These are phyloP conservation scores for Agarophyton chilense DNA, from an alignment of 23 red algal genomes.

Conservation along the genomic window DNA sequence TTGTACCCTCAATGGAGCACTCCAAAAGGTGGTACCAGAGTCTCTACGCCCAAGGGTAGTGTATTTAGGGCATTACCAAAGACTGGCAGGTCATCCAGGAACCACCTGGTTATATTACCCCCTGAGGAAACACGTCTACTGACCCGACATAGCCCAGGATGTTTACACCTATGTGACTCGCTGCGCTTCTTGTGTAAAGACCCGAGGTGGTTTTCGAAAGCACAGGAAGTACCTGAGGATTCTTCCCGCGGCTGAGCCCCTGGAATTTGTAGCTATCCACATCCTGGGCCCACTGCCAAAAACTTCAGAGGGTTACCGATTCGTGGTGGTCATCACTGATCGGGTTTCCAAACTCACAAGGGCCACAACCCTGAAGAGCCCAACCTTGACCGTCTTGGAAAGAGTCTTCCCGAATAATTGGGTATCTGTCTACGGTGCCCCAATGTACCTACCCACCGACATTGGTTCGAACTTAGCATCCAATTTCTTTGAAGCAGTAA, in stretches of 20 bases:
- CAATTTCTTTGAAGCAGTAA: no score
- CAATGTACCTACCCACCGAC: no score
- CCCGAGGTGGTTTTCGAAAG: no score
- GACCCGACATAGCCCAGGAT: background rate
- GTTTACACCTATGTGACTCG: background rate
- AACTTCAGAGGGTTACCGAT: background rate
- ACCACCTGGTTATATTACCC: background rate
- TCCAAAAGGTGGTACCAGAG: no score
- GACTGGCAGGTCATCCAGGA: constrained; percentile 3
- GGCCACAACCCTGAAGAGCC: background rate
- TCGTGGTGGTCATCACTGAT: constrained; percentile 39
- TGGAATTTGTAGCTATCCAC: constrained; percentile 36
- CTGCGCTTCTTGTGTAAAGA: no score
- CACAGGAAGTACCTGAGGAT: constrained; percentile 34
- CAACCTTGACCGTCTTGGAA: background rate
- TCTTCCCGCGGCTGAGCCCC: background rate
- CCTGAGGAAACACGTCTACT: constrained; percentile 30
- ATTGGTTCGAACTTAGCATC: no score
- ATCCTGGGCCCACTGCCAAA: no score
- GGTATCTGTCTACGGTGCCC: constrained; percentile 22
- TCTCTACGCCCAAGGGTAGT: no score
- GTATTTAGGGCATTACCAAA: background rate
- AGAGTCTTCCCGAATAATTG: constrained; percentile 6
- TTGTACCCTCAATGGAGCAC: background rate
- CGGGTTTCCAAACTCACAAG: constrained; percentile 17